A percentile compares a stretch with the other conserved stretches of the same genome.
These are phyloP conservation scores for Lignosus rhinocerotis DNA, from an alignment of 1,284 basidiomycete genomes.

Conservation along the genomic window DNA sequence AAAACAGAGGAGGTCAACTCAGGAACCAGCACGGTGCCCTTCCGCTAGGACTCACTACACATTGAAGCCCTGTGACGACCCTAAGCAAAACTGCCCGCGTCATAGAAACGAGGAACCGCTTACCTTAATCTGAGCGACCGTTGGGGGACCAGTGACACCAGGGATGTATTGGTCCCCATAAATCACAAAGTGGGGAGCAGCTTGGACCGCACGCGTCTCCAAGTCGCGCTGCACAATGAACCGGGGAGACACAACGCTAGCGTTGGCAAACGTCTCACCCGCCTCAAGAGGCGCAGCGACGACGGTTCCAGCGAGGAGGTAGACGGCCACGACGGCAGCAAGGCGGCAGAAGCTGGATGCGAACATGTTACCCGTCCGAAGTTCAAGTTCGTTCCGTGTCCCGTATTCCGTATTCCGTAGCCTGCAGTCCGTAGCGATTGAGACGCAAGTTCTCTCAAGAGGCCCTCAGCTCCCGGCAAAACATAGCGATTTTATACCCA, in stretches of 20 bases:
- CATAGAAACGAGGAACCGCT: conserved; percentile 5
- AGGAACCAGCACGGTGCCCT: too few relatives aligned
- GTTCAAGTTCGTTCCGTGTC: not conserved
- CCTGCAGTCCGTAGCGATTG: not conserved
- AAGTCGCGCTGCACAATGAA: conserved; percentile 8
- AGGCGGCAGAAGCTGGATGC: conserved; percentile 11
- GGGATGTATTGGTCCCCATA: conserved; percentile 42
- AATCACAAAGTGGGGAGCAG: conserved; percentile 43
- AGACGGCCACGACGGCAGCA: conserved; percentile 13
- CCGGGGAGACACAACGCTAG: not conserved
- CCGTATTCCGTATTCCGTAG: not conserved
- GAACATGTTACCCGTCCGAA: conserved; percentile 2
- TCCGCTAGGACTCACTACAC: conserved; percentile 40
- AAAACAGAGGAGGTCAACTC: not conserved
- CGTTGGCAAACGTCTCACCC: not conserved
- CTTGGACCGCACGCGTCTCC: conserved; percentile 31
- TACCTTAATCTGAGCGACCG: conserved; percentile 39
- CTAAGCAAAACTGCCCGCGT: not conserved
- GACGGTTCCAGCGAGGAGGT: conserved; percentile 2
- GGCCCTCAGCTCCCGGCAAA: too few relatives aligned
- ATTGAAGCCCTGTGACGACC: conserved; percentile 41
- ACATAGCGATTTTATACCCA: too few relatives aligned
- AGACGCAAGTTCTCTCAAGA: too few relatives aligned
- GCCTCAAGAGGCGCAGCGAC: conserved; percentile 10
- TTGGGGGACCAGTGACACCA: conserved; percentile 39